These are phyloP conservation scores for Trichoderma gamsii DNA, from an alignment of 495 filamentous ascomycete genomes.

Conservation along the genomic window DNA sequence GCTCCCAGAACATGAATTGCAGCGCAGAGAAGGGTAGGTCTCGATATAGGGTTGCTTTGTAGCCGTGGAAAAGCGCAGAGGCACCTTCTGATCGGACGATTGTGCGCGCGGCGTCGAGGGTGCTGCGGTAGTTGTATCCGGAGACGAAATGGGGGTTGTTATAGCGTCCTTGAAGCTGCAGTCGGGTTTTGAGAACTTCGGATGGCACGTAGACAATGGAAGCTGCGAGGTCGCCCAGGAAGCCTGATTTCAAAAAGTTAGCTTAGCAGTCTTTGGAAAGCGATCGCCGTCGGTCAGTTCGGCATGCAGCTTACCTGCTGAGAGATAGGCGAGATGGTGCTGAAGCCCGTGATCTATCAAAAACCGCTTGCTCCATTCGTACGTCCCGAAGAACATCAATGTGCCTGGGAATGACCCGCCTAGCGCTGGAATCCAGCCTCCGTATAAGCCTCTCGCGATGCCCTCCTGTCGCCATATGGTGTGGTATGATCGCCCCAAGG, in stretches of 20 bases:
- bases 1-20: slow-evolving; percentile 97
- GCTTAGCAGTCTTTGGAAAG: slow-evolving; percentile 19
- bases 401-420: slow-evolving; percentile 92
- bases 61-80: slow-evolving; percentile 84
- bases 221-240: slow-evolving; percentile 86
- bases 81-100: slow-evolving; percentile 79
- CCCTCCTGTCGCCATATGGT: slow-evolving; percentile 93
- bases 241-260: slow-evolving; percentile 46
- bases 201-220: slow-evolving; percentile 91
- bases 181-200: slow-evolving; percentile 90
- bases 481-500: slow-evolving; percentile 79
- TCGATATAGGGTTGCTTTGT: slow-evolving; percentile 87
- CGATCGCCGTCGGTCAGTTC: slow-evolving; percentile 2
- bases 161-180: slow-evolving; percentile 88
- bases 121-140: slow-evolving; percentile 88
- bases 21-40: slow-evolving; percentile 93
- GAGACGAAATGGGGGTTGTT: slow-evolving; percentile 91
- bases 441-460: slow-evolving; percentile 79
- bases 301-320: slow-evolving; percentile 53
- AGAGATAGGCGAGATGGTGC: slow-evolving; percentile 74
- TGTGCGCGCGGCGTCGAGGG: slow-evolving; percentile 70
- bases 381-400: slow-evolving; percentile 89
- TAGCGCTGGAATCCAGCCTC: slow-evolving; percentile 82
- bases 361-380: slow-evolving; percentile 87
- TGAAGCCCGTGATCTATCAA: slow-evolving; percentile 79